phyloP scores from a whole-genome alignment of 257 asterid species.

The Lavandula angustifolia region DNA sequence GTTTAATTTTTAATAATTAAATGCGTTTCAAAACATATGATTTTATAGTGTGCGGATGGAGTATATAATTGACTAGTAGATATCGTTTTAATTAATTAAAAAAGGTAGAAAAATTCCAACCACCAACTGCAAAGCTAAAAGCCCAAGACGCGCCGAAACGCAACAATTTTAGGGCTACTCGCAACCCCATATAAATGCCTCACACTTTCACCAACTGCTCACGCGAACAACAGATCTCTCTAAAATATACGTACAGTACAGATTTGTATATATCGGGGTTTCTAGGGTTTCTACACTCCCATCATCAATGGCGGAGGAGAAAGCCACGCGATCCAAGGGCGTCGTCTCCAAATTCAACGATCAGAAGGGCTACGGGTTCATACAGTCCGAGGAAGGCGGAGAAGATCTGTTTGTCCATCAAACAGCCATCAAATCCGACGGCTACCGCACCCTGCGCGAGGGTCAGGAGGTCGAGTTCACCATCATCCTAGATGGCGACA shows the following conservation, averaged over 20 bases:
- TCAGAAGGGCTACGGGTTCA: conserved; percentile 80
- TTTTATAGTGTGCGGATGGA: too few species aligned
- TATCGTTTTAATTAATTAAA: too few species aligned
- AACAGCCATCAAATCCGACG: conserved; percentile 76
- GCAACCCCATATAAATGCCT: conserved; percentile 12
- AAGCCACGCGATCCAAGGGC: conserved; percentile 54
- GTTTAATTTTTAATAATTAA: too few species aligned
- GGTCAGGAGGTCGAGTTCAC: conserved; percentile 84
- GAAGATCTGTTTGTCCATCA: conserved; percentile 86
- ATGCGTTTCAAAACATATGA: too few species aligned
- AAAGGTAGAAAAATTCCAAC: neutral
- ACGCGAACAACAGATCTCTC: neutral
- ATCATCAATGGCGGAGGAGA: conserved; percentile 67
- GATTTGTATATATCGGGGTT: conserved; percentile 13
- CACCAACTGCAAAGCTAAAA: neutral
- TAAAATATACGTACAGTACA: neutral
- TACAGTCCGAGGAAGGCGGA: conserved; percentile 69
- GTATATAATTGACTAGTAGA: too few species aligned
- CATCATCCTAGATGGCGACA: conserved; percentile 50
- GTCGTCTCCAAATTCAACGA: conserved; percentile 63
- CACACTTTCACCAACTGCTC: neutral
- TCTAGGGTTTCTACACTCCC: conserved; percentile 32
- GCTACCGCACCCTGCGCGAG: conserved; percentile 65
- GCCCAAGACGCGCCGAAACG: conserved; percentile 30
- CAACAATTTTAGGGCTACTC: conserved; percentile 33